A percentile compares a stretch with the other conserved stretches of the same genome.
Conservation (phyloP, 441 rosid genomes). For the Cnidoscolus chayamansa region DNA sequence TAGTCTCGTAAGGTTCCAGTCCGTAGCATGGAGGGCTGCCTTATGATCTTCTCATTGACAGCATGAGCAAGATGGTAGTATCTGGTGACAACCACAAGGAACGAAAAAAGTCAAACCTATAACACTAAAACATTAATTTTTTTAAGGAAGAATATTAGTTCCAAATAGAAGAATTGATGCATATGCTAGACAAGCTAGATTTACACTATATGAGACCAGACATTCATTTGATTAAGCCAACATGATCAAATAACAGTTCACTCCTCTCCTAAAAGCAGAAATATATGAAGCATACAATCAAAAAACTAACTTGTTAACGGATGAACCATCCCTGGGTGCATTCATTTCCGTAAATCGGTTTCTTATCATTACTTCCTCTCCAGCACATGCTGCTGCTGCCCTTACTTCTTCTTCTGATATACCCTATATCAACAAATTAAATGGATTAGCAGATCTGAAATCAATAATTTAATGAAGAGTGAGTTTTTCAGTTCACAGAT, state of each 20-base stretch:
- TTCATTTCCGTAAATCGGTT: constrained; percentile 95
- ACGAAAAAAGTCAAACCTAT: neutral
- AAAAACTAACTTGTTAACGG: constrained; percentile 85
- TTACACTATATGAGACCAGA: constrained; percentile 13
- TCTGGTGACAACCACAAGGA: constrained; percentile 43
- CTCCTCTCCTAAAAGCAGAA: neutral
- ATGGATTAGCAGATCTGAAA: constrained; percentile 29
- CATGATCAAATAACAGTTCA: too few relatives aligned
- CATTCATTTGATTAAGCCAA: constrained; percentile 11
- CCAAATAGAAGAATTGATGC: constrained; percentile 5
- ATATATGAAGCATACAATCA: constrained; percentile 13
- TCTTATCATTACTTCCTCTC: constrained; percentile 97
- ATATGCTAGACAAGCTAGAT: constrained; percentile 2
- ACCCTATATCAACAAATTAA: constrained; percentile 56
- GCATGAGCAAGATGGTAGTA: constrained; percentile 99
- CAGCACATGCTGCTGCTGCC: constrained; percentile 94
- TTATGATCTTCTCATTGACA: constrained; percentile 80
- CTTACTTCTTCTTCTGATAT: constrained; percentile 97
- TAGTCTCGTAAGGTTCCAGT: constrained; percentile 96
- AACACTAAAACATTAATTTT: neutral
- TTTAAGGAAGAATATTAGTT: constrained; percentile 10
- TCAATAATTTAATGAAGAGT: constrained; percentile 5
- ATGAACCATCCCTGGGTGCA: constrained; percentile 89
- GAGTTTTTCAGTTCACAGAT: constrained; percentile 10
- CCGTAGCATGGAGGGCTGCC: constrained; percentile 98